These are phyloP conservation scores for Phialocephala sp. DNA, from an alignment of 2,329 filamentous ascomycete genomes.

Conservation along the genomic window DNA sequence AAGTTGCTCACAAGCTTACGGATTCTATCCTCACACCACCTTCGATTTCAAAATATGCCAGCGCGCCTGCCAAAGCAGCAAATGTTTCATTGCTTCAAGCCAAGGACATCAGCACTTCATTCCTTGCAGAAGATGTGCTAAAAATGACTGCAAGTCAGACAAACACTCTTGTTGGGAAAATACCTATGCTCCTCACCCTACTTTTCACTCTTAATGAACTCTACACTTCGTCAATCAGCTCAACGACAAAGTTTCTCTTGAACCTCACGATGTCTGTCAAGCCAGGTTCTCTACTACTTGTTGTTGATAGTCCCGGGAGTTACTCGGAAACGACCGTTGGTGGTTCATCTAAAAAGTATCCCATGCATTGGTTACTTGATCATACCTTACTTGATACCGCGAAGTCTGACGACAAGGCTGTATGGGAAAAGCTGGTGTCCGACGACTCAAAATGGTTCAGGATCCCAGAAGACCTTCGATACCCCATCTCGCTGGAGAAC, in stretches of 20 bases:
- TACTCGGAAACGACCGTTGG: slow-evolving; percentile 84
- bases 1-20: slow-evolving; percentile 64
- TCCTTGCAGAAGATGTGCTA: slow-evolving; percentile 57
- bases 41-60: slow-evolving; percentile 58
- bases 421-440: slow-evolving; percentile 77
- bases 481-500: slow-evolving; percentile 87
- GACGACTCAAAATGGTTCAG: slow-evolving; percentile 89
- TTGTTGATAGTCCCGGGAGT: slow-evolving; percentile 91
- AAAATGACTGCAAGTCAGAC: slow-evolving; percentile 47
- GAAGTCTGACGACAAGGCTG: slow-evolving; percentile 44
- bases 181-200: slow-evolving; percentile 71
- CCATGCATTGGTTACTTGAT: slow-evolving; percentile 92
- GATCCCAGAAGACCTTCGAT: slow-evolving; percentile 68
- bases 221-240: slow-evolving; percentile 74
- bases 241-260: slow-evolving; percentile 79
- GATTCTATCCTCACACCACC: slow-evolving; percentile 59
- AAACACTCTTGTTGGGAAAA: slow-evolving; percentile 32
- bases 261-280: slow-evolving; percentile 64
- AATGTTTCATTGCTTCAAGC: slow-evolving; percentile 52
- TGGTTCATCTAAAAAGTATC: slow-evolving; percentile 69
- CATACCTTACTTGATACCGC: slow-evolving; percentile 68
- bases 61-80: slow-evolving; percentile 50
- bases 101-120: slow-evolving; percentile 48
- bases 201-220: slow-evolving; percentile 97
- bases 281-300: slow-evolving; percentile 72